Base-by-base conservation (phyloP, 306 rosid species). In the Lupinus albus region DNA sequence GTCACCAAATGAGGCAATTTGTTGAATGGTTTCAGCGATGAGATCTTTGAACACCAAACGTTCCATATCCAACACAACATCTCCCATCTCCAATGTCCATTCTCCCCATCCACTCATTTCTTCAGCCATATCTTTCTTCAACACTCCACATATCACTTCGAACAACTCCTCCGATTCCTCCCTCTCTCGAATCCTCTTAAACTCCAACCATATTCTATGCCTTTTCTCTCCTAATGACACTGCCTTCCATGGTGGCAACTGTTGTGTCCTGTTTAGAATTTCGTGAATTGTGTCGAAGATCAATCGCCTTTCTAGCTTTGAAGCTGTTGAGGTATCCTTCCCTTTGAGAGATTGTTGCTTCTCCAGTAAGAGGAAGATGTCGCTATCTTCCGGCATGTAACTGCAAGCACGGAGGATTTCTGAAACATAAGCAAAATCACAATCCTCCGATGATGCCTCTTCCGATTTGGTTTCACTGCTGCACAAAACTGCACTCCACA, bases 11-110 rank as follows among this genome's bases (percentile, higher is more conserved):
- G 80, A 47, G n/a, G 91, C 87, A 18, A 90, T 84, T 71, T 90
- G 85, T 18, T 77, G 79, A 56, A 93, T 90, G 4, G 96, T 85
- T 76, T 93, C 97, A 7, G 84, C 88, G 18, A 93, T 82, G 18
- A 93, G 75, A 66, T 93, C 99, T 64, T 93, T 93, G 79, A 90
- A 93, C 13, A 93, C 79, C 6, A 79, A 84, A n/a, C 99, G 84
- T 75, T 93, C 99, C 0, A 93, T 76, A 75, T 86, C 96, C 69
- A 93, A 76, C 18, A 88, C 85, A 0, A 79, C 74, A 7, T 85
- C 95, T 1, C 95, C 95, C 78, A 81, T 78, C 75, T 90, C 92
- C 52, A 79, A 42, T 1, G 96, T 76, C 57, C 79, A 83, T 41
- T 85, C 92, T 2, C 77, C 83, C 99, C 97, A 90, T 2, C 81